Percentiles rank a stretch among this genome's conserved stretches.
phyloP scores from a whole-genome alignment of 768 basidiomycete genomes.

The Podaxis rugospora region DNA sequence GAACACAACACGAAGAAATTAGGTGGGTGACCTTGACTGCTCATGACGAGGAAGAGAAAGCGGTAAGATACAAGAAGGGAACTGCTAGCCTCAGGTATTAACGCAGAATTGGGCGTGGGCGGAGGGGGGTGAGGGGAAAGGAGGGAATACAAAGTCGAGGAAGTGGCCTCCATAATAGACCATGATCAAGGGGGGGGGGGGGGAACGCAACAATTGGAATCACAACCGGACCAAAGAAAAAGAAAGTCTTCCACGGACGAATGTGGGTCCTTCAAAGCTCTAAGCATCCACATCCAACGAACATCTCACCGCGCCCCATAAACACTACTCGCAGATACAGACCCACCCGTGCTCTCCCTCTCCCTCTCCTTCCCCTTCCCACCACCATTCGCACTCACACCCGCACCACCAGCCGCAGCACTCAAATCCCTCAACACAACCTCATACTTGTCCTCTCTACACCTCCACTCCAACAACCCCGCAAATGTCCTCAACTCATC shows the following conservation, averaged over 20 bases:
- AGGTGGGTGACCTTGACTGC: not conserved
- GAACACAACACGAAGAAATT: not conserved
- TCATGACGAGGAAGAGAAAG: not conserved
- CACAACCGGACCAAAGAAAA: not conserved
- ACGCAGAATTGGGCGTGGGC: not conserved
- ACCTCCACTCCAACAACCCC: conserved; percentile 55
- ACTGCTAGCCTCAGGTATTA: not conserved
- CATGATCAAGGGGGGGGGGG: not conserved
- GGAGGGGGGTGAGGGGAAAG: not conserved
- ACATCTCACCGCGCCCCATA: not conserved
- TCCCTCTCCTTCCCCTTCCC: not conserved
- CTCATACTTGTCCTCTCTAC: conserved; percentile 30
- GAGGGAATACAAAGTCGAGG: not conserved
- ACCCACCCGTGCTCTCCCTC: not conserved
- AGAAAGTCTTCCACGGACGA: not conserved
- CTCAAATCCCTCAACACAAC: conserved; percentile 14
- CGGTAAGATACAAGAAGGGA: not conserved
- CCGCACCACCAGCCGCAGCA: not conserved
- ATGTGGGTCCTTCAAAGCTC: not conserved
- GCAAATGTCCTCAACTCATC: conserved; percentile 57
- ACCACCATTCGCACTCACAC: not conserved
- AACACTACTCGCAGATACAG: not conserved
- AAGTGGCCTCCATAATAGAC: not conserved
- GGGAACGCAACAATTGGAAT: not conserved
- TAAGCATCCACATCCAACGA: no score